Evolutionary conservation across 768 basidiomycete genomes (phyloP).

Genomic region (Pleurotus platypus): DNA sequence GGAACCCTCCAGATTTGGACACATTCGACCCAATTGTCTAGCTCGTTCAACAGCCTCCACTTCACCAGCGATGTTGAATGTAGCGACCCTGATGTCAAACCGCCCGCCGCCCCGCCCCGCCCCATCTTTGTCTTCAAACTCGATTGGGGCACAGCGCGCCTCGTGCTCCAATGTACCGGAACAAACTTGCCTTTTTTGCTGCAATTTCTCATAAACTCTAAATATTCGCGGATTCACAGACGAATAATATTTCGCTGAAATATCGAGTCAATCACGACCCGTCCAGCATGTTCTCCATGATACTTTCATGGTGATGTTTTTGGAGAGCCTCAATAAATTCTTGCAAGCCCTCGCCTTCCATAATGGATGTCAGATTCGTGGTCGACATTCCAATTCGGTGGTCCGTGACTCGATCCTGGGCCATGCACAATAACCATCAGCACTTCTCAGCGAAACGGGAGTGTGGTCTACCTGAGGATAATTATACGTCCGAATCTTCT

Average conservation of each 20-base stretch:
- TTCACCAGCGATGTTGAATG: neutral
- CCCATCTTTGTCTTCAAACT: neutral
- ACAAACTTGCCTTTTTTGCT: neutral
- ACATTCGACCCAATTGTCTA: neutral
- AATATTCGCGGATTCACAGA: neutral
- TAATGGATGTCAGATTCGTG: conserved; percentile 58
- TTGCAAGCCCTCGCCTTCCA: conserved; percentile 64
- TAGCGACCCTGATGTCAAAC: conserved; percentile 3
- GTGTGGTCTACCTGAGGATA: conserved; percentile 67
- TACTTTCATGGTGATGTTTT: conserved; percentile 50
- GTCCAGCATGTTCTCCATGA: conserved; percentile 50
- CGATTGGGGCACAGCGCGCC: no score
- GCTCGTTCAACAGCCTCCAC: neutral
- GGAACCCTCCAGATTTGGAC: neutral
- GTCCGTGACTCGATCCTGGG: conserved; percentile 87
- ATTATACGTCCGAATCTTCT: conserved; percentile 96
- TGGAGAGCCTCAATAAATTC: conserved; percentile 56
- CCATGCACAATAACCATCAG: neutral
- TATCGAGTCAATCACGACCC: conserved; percentile 3
- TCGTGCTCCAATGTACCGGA: neutral
- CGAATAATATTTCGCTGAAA: neutral
- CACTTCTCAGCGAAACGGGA: neutral
- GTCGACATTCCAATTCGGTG: conserved; percentile 81
- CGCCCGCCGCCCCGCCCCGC: neutral
- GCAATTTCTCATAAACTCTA: neutral